Base-by-base conservation (phyloP, 768 basidiomycete species). In the Pisolithus albus region DNA sequence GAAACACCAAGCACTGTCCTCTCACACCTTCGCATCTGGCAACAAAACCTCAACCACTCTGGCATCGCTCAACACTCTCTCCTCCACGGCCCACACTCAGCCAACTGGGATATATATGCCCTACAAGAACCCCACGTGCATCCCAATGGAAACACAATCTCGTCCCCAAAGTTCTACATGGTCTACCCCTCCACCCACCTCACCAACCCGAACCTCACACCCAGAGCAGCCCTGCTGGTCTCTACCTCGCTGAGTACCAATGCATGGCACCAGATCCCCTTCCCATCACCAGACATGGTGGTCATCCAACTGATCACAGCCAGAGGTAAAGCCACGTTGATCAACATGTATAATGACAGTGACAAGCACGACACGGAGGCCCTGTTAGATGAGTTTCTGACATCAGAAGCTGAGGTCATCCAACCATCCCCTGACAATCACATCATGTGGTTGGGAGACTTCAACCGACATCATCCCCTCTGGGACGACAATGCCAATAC, bases 11-110 rank as follows among this genome's bases (percentile, higher is more conserved):
- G 8, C 8, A 9, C 30, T 1, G 10, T 9, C 4, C 30, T 10
- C 39, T 41, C 15, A 23, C 51, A 7, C 4, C 49, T 67, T 4
- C 39, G 57, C 0, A 62, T 69, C 11, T 61, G 59, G 57, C 66
- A 67, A 47, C 64, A 64, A 34, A 71, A 70, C 39, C 10, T 65
- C 3, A 56, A 58, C 53, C 63, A 63, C 23, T 69, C 65, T 0
- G 18, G 23, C 4, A 30, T 9, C 46, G 13, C 0, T 55, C 62
- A 0, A 38, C 43, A 47, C 9, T 53, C 55, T 9, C 13, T 65
- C 0, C 47, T 68, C 0, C 52, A 62, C 45, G 34, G 47, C 19
- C 39, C 38, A 1, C 52, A 21, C 8, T 30, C 30, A 8, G 10
- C 6, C 0, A 30, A 30, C 10, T 30, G 10, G 30, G 30, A 30